Conservation (phyloP, 2,329 filamentous ascomycete species). For the Talaromyces islandicus region DNA sequence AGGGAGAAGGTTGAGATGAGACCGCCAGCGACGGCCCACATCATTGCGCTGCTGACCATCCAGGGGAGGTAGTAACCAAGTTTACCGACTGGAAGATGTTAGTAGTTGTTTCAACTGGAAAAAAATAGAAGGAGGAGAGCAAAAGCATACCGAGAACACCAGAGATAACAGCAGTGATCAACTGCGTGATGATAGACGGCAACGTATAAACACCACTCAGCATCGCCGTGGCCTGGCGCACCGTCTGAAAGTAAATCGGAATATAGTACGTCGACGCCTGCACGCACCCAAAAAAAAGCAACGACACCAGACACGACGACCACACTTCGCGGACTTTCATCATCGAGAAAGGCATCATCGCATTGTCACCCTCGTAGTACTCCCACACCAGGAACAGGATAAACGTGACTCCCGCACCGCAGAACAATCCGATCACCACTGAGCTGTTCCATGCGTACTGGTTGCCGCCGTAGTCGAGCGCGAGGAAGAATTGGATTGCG, state of each 20-base stretch:
- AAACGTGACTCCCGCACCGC: slow-evolving; percentile 14
- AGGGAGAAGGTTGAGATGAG: slow-evolving; percentile 27
- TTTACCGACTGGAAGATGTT: slow-evolving; percentile 14
- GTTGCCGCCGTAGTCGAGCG: slow-evolving; percentile 13
- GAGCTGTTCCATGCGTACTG: slow-evolving; percentile 12
- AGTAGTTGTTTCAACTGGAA: background rate
- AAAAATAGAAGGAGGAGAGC: slow-evolving; percentile 17
- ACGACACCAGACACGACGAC: slow-evolving; percentile 17
- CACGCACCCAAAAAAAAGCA: slow-evolving; percentile 21
- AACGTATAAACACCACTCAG: slow-evolving; percentile 14
- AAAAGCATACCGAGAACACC: slow-evolving; percentile 26
- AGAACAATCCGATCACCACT: slow-evolving; percentile 12
- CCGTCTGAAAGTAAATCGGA: slow-evolving; percentile 21
- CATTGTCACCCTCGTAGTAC: slow-evolving; percentile 15
- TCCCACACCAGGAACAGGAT: slow-evolving; percentile 16
- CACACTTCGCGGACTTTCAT: slow-evolving; percentile 21
- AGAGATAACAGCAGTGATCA: slow-evolving; percentile 2
- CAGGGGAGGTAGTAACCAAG: slow-evolving; percentile 21
- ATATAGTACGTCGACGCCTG: slow-evolving; percentile 16
- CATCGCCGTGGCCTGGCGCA: slow-evolving; percentile 16
- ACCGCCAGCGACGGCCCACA: slow-evolving; percentile 21
- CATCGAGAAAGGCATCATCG: slow-evolving; percentile 33
- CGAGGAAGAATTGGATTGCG: slow-evolving; percentile 13
- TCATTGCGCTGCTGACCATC: slow-evolving; percentile 17
- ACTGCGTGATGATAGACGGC: slow-evolving; percentile 3